phyloP scores from a whole-genome alignment of 169 alveolate genomes.

The Plasmodium knowlesi region DNA sequence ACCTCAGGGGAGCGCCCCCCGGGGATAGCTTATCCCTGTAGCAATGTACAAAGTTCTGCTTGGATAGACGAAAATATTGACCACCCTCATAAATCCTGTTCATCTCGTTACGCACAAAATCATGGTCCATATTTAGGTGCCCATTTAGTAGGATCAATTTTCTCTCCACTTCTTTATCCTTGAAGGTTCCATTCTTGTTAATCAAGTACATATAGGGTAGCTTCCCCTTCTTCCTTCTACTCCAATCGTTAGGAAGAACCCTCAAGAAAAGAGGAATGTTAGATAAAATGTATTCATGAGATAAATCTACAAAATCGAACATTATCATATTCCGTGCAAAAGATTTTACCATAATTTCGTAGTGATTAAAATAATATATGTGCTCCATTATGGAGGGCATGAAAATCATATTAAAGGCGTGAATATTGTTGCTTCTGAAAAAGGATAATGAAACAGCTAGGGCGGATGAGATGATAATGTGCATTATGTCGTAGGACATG shows the following conservation, averaged over 20 bases:
- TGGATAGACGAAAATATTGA: conserved; percentile 5
- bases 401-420: conserved; percentile 72
- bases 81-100: conserved; percentile 20
- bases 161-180: conserved; percentile 22
- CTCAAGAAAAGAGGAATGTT: conserved; percentile 64
- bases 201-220: conserved; percentile 58
- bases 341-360: conserved; percentile 60
- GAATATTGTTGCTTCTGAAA: conserved; percentile 61
- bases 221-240: conserved; percentile 8
- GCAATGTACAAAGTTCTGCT: conserved; percentile 32
- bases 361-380: conserved; percentile 45
- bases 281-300: conserved; percentile 68
- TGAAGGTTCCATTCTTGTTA: conserved; percentile 32
- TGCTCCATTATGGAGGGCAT: conserved; percentile 60
- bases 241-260: conserved; percentile 57
- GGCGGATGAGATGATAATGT: conserved; percentile 60
- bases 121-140: conserved; percentile 34
- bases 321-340: conserved; percentile 73
- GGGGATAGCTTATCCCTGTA: conserved; percentile 8
- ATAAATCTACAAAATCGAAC: conserved; percentile 57
- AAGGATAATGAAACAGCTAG: conserved; percentile 36
- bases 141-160: conserved; percentile 51
- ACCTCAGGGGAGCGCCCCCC: conserved; percentile 1
- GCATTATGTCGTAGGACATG: conserved; percentile 31
- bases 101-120: conserved; percentile 44